Evolutionary conservation across 2,329 filamentous ascomycete species (phyloP).

Genomic region (Phyllosticta citribraziliensis): DNA sequence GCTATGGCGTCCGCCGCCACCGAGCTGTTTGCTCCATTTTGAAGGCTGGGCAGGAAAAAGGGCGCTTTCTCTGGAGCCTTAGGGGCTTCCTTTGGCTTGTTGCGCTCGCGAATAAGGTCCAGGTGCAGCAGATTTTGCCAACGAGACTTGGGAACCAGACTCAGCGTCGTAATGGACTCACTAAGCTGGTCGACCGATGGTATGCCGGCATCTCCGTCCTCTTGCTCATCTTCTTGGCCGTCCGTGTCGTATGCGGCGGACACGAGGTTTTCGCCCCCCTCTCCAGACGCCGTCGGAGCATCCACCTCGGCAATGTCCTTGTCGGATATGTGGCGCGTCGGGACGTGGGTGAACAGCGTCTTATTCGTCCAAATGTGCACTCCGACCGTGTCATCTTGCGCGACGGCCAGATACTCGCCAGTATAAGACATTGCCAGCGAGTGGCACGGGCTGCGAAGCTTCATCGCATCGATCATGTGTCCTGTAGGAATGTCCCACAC

Average conservation of each 20-base stretch:
- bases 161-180: slow-evolving; percentile 75
- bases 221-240: slow-evolving; percentile 36
- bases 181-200: slow-evolving; percentile 66
- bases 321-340: slow-evolving; percentile 75
- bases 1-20: slow-evolving; percentile 11
- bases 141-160: slow-evolving; percentile 75
- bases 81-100: slow-evolving; percentile 85
- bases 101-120: slow-evolving; percentile 81
- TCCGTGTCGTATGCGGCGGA: slow-evolving; percentile 63
- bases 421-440: slow-evolving; percentile 80
- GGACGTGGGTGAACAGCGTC: slow-evolving; percentile 78
- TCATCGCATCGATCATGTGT: slow-evolving; percentile 88
- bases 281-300: slow-evolving; percentile 69
- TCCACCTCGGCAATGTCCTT: slow-evolving; percentile 56
- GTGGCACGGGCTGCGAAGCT: slow-evolving; percentile 66
- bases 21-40: slow-evolving; percentile 19
- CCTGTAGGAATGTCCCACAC: slow-evolving; percentile 95
- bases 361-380: slow-evolving; percentile 97
- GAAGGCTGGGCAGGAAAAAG: slow-evolving; percentile 76
- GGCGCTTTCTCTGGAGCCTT: slow-evolving; percentile 90
- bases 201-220: slow-evolving; percentile 34
- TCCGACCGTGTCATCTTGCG: slow-evolving; percentile 70
- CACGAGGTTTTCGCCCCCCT: slow-evolving; percentile 65
- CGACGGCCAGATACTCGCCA: slow-evolving; percentile 89
- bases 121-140: slow-evolving; percentile 94